phyloP scores from a whole-genome alignment of 257 asterid species.

The Plectranthus barbatus region DNA sequence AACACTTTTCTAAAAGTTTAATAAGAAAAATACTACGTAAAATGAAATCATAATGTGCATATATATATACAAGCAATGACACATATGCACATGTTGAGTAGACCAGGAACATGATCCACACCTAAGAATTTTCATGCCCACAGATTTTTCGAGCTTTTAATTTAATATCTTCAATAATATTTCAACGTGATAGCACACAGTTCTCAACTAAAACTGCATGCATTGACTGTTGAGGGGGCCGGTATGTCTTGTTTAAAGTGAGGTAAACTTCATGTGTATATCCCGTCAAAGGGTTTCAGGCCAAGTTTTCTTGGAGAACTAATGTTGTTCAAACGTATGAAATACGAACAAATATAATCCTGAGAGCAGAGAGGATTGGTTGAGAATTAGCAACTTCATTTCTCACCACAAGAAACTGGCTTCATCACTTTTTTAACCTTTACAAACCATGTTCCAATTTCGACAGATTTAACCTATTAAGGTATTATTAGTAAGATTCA shows the following conservation, averaged over 20 bases:
- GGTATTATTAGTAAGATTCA: too few relatives aligned
- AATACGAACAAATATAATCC: neutral
- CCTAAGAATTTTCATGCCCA: too few relatives aligned
- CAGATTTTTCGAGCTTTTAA: too few relatives aligned
- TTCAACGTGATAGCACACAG: neutral
- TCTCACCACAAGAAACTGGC: slow-evolving; percentile 6
- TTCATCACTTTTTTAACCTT: neutral
- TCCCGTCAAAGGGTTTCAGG: neutral
- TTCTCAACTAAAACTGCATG: neutral
- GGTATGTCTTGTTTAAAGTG: neutral
- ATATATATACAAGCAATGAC: too few relatives aligned
- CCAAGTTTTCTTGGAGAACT: slow-evolving; percentile 9
- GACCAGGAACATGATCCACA: too few relatives aligned
- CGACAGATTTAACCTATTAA: too few relatives aligned
- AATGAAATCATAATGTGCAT: too few relatives aligned
- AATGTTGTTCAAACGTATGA: slow-evolving; percentile 20
- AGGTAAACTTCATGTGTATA: neutral
- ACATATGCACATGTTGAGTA: too few relatives aligned
- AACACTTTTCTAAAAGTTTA: too few relatives aligned
- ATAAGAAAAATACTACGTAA: too few relatives aligned
- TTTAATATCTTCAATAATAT: too few relatives aligned
- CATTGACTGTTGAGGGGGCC: neutral
- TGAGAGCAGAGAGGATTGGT: slow-evolving; percentile 13
- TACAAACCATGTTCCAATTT: too few relatives aligned
- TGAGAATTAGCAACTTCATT: slow-evolving; percentile 15